Percentiles rank a stretch among this genome's conserved stretches.
Evolutionary conservation across 257 asterid species (phyloP).

Genomic region (Vinca minor): DNA sequence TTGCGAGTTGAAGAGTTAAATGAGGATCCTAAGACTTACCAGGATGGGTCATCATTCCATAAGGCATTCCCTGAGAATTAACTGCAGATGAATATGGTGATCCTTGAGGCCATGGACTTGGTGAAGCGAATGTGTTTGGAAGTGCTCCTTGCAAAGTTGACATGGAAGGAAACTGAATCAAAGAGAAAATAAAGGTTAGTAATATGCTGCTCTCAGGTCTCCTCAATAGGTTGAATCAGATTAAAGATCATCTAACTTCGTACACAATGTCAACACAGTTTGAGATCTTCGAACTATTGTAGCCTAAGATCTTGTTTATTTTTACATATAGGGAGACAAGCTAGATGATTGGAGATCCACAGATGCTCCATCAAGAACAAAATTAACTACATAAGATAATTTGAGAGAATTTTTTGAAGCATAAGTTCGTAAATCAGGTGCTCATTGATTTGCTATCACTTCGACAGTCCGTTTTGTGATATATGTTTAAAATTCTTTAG

Average conservation of each 20-base stretch:
- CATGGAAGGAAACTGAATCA: conserved; percentile 51
- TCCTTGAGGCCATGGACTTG: conserved; percentile 27
- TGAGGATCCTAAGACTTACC: conserved; percentile 25
- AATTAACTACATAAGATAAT: no score
- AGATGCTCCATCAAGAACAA: no score
- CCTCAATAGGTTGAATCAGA: conserved; percentile 2
- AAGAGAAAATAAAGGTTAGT: conserved; percentile 5
- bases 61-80: conserved; percentile 27
- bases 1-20: not conserved
- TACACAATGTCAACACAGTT: not conserved
- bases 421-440: no score
- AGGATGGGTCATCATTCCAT: conserved; percentile 35
- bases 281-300: not conserved
- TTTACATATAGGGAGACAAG: no score
- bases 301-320: not conserved
- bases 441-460: no score
- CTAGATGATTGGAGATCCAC: no score
- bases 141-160: conserved; percentile 44
- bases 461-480: no score
- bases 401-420: no score
- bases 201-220: not conserved
- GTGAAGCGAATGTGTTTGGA: conserved; percentile 28
- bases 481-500: no score
- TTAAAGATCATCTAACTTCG: not conserved
- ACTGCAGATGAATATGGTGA: conserved; percentile 30